Evolutionary conservation across 768 basidiomycete genomes (phyloP).

Genomic region (Amanita phalloides): DNA sequence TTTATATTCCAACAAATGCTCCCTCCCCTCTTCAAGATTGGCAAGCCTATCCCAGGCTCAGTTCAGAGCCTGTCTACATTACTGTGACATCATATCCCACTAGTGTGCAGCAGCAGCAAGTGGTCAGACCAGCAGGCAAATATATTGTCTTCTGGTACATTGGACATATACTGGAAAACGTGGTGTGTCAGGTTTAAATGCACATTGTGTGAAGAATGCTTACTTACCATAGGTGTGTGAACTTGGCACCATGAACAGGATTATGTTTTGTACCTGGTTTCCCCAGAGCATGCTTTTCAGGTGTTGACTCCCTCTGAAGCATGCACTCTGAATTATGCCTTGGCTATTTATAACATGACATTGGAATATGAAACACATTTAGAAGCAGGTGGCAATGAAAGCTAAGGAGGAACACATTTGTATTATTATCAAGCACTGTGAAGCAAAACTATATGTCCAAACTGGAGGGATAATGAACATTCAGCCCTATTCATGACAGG

Average conservation of each 20-base stretch:
- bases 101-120: slow-evolving; percentile 4
- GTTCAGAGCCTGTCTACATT: slow-evolving; percentile 37
- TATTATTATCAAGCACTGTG: background rate
- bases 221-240: slow-evolving; percentile 30
- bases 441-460: too few relatives aligned
- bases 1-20: slow-evolving; percentile 28
- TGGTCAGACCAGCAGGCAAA: slow-evolving; percentile 24
- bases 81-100: slow-evolving; percentile 18
- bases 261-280: slow-evolving; percentile 32
- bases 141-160: slow-evolving; percentile 48
- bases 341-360: slow-evolving; percentile 21
- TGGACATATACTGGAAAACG: slow-evolving; percentile 38
- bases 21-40: slow-evolving; percentile 23
- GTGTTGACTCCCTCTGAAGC: slow-evolving; percentile 20
- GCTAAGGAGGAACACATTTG: background rate
- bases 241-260: slow-evolving; percentile 40
- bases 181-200: slow-evolving; percentile 25
- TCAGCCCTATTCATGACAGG: too few relatives aligned
- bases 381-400: background rate
- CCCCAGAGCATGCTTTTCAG: slow-evolving; percentile 31
- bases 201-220: background rate
- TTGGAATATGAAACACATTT: slow-evolving; percentile 3
- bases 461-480: too few relatives aligned
- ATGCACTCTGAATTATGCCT: slow-evolving; percentile 27
- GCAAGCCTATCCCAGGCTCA: slow-evolving; percentile 8